A percentile compares a stretch with the other conserved stretches of the same genome.
Conservation (phyloP, 2,329 filamentous ascomycete species). For the Aphanoascus verrucosus region DNA sequence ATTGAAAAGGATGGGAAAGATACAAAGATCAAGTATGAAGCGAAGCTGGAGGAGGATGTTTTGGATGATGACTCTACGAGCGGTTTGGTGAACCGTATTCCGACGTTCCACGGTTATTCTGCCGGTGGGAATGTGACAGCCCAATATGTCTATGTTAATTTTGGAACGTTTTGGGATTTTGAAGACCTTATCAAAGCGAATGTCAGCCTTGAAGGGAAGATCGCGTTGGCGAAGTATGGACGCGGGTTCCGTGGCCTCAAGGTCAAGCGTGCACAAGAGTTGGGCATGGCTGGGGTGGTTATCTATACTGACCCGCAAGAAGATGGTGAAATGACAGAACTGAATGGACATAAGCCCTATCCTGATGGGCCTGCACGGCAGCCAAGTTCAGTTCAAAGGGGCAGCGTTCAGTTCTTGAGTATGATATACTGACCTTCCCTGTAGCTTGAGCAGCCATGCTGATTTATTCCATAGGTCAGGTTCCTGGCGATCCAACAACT, state of each 20-base stretch:
- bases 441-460: neutral
- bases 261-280: slow-evolving; percentile 80
- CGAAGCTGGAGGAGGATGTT: slow-evolving; percentile 71
- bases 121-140: slow-evolving; percentile 85
- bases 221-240: slow-evolving; percentile 78
- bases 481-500: slow-evolving; percentile 71
- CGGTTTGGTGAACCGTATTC: slow-evolving; percentile 59
- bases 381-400: slow-evolving; percentile 79
- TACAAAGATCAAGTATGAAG: slow-evolving; percentile 60
- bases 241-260: slow-evolving; percentile 81
- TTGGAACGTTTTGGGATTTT: slow-evolving; percentile 76
- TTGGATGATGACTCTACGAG: slow-evolving; percentile 74
- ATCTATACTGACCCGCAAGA: slow-evolving; percentile 85
- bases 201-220: slow-evolving; percentile 68
- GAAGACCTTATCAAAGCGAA: slow-evolving; percentile 68
- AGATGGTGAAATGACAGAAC: slow-evolving; percentile 69
- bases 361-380: slow-evolving; percentile 79
- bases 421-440: slow-evolving; percentile 32
- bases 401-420: slow-evolving; percentile 74
- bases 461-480: slow-evolving; percentile 37
- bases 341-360: slow-evolving; percentile 68
- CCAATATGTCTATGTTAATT: slow-evolving; percentile 80
- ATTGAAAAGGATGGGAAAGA: slow-evolving; percentile 39
- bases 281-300: slow-evolving; percentile 76
- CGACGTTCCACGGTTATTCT: slow-evolving; percentile 91